A percentile compares a stretch with the other conserved stretches of the same genome.
Evolutionary conservation across 805 yeast genomes (phyloP).

Genomic region (Lipomyces starkeyi): DNA sequence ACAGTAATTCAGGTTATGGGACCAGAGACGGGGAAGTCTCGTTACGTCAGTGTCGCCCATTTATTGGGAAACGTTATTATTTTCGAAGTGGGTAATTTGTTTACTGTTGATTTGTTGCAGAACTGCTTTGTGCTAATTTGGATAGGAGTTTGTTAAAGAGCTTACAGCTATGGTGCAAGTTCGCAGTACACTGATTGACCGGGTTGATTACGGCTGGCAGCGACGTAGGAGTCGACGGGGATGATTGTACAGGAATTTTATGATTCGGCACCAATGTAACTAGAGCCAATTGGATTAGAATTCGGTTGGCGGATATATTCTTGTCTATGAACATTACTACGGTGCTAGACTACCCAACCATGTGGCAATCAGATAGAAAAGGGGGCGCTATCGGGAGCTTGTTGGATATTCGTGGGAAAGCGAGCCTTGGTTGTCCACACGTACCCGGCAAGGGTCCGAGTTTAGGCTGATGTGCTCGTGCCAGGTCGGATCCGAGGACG

Average conservation of each 20-base stretch:
- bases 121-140: not conserved
- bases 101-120: not conserved
- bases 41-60: slow-evolving; percentile 39
- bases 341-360: too few relatives aligned
- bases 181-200: slow-evolving; percentile 33
- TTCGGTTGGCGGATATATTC: not conserved
- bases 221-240: slow-evolving; percentile 5
- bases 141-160: slow-evolving; percentile 42
- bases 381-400: too few relatives aligned
- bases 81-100: slow-evolving; percentile 16
- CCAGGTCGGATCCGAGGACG: too few relatives aligned
- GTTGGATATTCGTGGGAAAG: too few relatives aligned
- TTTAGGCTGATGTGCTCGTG: too few relatives aligned
- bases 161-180: slow-evolving; percentile 41
- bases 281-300: not conserved
- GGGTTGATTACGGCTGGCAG: slow-evolving; percentile 32
- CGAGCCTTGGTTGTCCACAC: too few relatives aligned
- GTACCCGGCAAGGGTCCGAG: too few relatives aligned
- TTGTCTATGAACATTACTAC: too few relatives aligned
- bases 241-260: not conserved
- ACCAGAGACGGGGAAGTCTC: slow-evolving; percentile 22
- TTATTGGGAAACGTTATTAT: slow-evolving; percentile 41
- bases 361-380: too few relatives aligned
- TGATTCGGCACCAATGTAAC: not conserved
- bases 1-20: slow-evolving; percentile 31